Conservation (phyloP, 805 yeast genomes). For the Starmera amethionina region DNA sequence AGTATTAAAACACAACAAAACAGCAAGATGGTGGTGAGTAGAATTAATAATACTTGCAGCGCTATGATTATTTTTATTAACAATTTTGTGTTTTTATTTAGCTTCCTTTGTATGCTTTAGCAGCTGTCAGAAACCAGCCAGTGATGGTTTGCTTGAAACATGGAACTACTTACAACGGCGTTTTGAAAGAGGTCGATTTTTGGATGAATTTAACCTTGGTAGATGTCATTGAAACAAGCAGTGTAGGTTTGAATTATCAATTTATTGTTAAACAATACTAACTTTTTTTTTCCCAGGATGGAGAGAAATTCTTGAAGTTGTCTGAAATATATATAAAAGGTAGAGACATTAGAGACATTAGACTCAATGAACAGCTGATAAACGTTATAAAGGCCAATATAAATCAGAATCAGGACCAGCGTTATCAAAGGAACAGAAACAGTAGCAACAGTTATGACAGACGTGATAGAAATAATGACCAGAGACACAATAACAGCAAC, state of each 20-base stretch:
- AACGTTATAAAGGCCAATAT: conserved; percentile 61
- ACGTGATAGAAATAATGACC: conserved; percentile 18
- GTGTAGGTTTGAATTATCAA: conserved; percentile 14
- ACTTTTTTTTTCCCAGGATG: conserved; percentile 25
- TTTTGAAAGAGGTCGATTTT: conserved; percentile 75
- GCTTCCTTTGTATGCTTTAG: conserved; percentile 88
- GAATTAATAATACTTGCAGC: too few species aligned
- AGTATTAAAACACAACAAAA: too few species aligned
- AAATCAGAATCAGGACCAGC: conserved; percentile 39
- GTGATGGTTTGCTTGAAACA: conserved; percentile 83
- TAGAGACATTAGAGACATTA: conserved; percentile 66
- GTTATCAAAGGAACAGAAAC: conserved; percentile 29
- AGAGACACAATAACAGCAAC: conserved; percentile 10
- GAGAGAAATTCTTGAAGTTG: conserved; percentile 50
- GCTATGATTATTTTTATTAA: too few species aligned
- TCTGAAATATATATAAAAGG: conserved; percentile 81
- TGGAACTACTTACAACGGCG: conserved; percentile 85
- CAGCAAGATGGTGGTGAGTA: too few species aligned
- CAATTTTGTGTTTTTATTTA: conserved; percentile 16
- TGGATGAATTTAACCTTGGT: conserved; percentile 90
- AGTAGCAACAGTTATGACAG: conserved; percentile 30
- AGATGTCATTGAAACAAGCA: conserved; percentile 61
- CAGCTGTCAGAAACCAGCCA: conserved; percentile 84
- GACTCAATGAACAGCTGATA: conserved; percentile 69
- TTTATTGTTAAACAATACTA: conserved; percentile 2